A percentile compares a stretch with the other conserved stretches of the same genome.
phyloP scores from a whole-genome alignment of 2,329 filamentous ascomycete genomes.

The Penicillium nordicum region DNA sequence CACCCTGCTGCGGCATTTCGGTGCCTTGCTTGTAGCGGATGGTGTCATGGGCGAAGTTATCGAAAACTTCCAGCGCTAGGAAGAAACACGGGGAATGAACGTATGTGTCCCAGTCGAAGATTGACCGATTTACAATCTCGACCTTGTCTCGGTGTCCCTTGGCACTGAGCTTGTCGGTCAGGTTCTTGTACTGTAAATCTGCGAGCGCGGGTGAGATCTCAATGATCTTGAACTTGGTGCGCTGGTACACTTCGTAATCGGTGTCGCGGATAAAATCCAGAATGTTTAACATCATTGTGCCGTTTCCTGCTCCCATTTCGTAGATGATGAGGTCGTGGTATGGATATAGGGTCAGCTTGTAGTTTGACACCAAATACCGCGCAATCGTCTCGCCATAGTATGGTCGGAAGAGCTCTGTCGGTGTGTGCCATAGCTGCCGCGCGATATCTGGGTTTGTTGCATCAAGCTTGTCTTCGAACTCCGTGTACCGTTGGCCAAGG shows the following conservation, averaged over 20 bases:
- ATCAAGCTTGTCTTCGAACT: slow-evolving; percentile 88
- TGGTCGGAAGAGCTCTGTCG: slow-evolving; percentile 92
- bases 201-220: slow-evolving; percentile 87
- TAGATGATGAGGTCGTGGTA: slow-evolving; percentile 98
- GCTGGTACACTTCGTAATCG: slow-evolving; percentile 87
- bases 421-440: slow-evolving; percentile 95
- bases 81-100: slow-evolving; percentile 97
- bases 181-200: slow-evolving; percentile 67
- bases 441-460: slow-evolving; percentile 66
- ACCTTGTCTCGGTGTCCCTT: slow-evolving; percentile 79
- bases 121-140: slow-evolving; percentile 88
- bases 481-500: slow-evolving; percentile 74
- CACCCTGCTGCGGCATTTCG: slow-evolving; percentile 79
- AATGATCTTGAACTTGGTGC: slow-evolving; percentile 92
- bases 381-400: slow-evolving; percentile 97
- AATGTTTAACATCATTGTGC: slow-evolving; percentile 97
- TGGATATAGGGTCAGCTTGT: slow-evolving; percentile 88
- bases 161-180: slow-evolving; percentile 63
- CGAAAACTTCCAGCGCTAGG: slow-evolving; percentile 94
- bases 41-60: slow-evolving; percentile 95
- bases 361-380: slow-evolving; percentile 93
- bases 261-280: slow-evolving; percentile 90
- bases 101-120: slow-evolving; percentile 88
- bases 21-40: slow-evolving; percentile 85
- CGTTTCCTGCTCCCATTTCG: slow-evolving; percentile 96